Evolutionary conservation across 371 early-diverging fungal genomes (phyloP), one percentile per base, ranked within the genome.

Genomic region (Apophysomyces variabilis): DNA sequence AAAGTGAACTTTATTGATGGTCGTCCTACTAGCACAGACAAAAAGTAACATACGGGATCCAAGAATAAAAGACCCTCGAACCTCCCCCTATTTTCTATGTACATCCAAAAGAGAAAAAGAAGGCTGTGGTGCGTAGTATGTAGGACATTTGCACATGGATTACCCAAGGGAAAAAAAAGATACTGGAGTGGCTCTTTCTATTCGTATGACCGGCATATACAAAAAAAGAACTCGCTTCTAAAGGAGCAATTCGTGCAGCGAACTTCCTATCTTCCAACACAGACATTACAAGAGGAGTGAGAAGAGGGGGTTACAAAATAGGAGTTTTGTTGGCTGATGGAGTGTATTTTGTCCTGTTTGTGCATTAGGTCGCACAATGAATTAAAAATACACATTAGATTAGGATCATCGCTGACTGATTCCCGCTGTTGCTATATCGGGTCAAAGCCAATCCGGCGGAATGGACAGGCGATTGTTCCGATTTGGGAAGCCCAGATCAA

Each of bases 111-210:
- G 32, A 26, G 32, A 26, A 26, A 26, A 26, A 26, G 32, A 26
- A 26, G 32, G 32, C 32, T 26, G 32, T 26, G 32, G 0, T 26
- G 32, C 32, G 32, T 26, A 26, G 32, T 41, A 13, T 3, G 54
- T 50, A 26, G 32, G 54, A 21, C 54, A 50, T 50, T 50, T 50
- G 32, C 54, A 50, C 54, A 50, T 50, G 54, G 54, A 18, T 9
- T 21, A 13, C 47, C 47, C n/a, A 18, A 47, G n/a, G 11, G 18
- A 26, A 5, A 50, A 50, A 50, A 50, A 50, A 50, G 7, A 50
- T 9, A 50, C 16, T 8, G 16, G 32, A 26, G 32, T 26, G 1
- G 32, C 32, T 26, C 32, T 43, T 18, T 13, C 13, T 45, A 45
- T 45, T 7, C 16, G 8, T 45, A 8, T 18, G 13, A 13, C 16